These are phyloP conservation scores for Actinidia arguta DNA, from an alignment of 179 eudicot species.

Conservation along the genomic window DNA sequence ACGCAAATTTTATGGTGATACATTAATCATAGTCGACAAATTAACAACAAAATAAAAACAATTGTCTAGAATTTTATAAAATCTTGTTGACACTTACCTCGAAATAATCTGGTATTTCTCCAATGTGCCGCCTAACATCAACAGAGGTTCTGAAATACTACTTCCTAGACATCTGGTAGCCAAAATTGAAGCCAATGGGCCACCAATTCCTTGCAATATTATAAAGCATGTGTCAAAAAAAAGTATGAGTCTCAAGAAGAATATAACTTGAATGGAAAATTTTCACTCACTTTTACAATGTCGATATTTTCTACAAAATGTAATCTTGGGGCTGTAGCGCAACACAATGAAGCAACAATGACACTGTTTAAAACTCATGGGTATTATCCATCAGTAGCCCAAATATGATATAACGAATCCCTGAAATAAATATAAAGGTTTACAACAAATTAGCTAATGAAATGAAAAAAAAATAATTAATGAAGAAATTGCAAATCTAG, in stretches of 20 bases:
- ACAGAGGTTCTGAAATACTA: conserved; percentile 62
- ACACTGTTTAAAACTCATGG: conserved; percentile 60
- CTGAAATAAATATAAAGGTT: conserved; percentile 45
- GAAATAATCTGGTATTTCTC: conserved; percentile 83
- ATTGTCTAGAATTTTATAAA: background rate
- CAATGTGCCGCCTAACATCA: conserved; percentile 86
- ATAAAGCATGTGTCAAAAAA: conserved; percentile 13
- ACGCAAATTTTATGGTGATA: background rate
- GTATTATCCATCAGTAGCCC: conserved; percentile 51
- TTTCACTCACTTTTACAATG: conserved; percentile 51
- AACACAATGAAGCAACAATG: conserved; percentile 46
- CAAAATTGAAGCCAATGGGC: conserved; percentile 46
- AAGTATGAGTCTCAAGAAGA: background rate
- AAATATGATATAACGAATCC: conserved; percentile 45
- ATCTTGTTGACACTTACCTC: conserved; percentile 72
- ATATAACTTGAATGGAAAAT: background rate
- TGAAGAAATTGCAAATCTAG: background rate
- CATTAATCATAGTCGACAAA: background rate
- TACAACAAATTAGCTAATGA: background rate
- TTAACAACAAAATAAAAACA: background rate
- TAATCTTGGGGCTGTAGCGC: conserved; percentile 53
- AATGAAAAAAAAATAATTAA: background rate
- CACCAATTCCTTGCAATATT: conserved; percentile 59
- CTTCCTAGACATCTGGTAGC: conserved; percentile 51
- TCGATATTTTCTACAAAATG: conserved; percentile 56